phyloP scores from a whole-genome alignment of 371 early-diverging fungal species.

The Gilbertella persicaria region DNA sequence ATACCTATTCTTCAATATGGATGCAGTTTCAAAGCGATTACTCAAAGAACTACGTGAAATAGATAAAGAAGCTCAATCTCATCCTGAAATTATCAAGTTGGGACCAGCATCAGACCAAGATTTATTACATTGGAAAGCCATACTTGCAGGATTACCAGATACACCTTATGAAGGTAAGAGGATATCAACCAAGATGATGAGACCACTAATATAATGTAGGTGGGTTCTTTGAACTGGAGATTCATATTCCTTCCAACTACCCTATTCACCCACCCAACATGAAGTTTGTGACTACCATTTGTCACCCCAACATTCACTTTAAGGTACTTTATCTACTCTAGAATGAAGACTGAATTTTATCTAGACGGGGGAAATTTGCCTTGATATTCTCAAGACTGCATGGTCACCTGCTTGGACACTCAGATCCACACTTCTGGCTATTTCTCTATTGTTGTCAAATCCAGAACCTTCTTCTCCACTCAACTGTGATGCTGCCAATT shows the following conservation, averaged over 20 bases:
- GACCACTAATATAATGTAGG: constrained; percentile 28
- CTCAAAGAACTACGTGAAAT: constrained; percentile 65
- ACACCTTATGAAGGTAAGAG: constrained; percentile 81
- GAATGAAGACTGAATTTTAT: background rate
- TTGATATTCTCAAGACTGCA: constrained; percentile 80
- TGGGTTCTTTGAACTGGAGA: constrained; percentile 60
- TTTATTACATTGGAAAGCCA: constrained; percentile 87
- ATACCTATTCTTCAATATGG: constrained; percentile 25
- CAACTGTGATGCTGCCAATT: constrained; percentile 94
- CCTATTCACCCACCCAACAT: constrained; percentile 77
- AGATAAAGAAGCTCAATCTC: constrained; percentile 49
- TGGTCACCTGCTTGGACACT: constrained; percentile 89
- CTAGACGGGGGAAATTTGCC: constrained; percentile 81
- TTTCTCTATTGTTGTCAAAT: constrained; percentile 68
- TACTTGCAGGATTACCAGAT: constrained; percentile 77
- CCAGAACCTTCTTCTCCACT: constrained; percentile 89
- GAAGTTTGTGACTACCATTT: constrained; percentile 75
- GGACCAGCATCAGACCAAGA: constrained; percentile 75
- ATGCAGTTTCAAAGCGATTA: constrained; percentile 61
- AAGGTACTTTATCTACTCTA: constrained; percentile 45
- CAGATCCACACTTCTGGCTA: constrained; percentile 70
- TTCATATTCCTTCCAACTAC: constrained; percentile 63
- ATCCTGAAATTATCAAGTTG: constrained; percentile 62
- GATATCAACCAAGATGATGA: background rate
- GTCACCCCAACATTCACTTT: constrained; percentile 82